A percentile compares a stretch with the other conserved stretches of the same genome.
These are phyloP conservation scores for Venturia aucupariae DNA, from an alignment of 2,329 filamentous ascomycete genomes.

Conservation along the genomic window DNA sequence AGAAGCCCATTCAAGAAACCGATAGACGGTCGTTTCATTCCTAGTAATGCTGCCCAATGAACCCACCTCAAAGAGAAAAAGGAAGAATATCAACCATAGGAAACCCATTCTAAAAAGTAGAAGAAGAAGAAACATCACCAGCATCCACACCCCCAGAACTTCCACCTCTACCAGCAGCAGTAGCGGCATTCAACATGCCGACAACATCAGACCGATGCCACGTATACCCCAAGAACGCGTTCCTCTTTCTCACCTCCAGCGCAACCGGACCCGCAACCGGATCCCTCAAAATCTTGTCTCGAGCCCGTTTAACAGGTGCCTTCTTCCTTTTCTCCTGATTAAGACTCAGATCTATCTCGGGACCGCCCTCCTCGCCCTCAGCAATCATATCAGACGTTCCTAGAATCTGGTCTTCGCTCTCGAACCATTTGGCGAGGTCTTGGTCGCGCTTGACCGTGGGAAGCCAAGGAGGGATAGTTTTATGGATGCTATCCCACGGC, in stretches of 20 bases:
- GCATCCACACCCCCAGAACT: neutral
- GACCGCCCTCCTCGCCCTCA: neutral
- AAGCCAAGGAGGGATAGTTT: conserved; percentile 65
- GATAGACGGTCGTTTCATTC: neutral
- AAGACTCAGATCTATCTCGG: neutral
- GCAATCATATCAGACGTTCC: neutral
- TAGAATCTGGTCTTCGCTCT: conserved; percentile 63
- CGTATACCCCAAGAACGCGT: conserved; percentile 82
- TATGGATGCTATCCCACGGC: conserved; percentile 67
- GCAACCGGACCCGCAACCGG: conserved; percentile 53
- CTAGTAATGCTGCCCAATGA: neutral
- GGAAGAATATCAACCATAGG: neutral
- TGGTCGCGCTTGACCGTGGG: conserved; percentile 53
- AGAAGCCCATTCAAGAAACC: neutral
- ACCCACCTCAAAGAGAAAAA: neutral
- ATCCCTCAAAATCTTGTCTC: conserved; percentile 81
- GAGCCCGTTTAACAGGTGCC: conserved; percentile 54
- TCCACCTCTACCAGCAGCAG: neutral
- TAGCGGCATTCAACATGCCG: neutral
- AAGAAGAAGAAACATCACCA: neutral
- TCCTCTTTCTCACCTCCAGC: conserved; percentile 71
- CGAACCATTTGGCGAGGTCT: conserved; percentile 72
- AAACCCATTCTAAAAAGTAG: neutral
- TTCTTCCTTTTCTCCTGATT: conserved; percentile 31
- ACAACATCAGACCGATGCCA: conserved; percentile 44